These are phyloP conservation scores for Pythium coloratum DNA, from an alignment of 352 stramenopile genomes.

Conservation along the genomic window DNA sequence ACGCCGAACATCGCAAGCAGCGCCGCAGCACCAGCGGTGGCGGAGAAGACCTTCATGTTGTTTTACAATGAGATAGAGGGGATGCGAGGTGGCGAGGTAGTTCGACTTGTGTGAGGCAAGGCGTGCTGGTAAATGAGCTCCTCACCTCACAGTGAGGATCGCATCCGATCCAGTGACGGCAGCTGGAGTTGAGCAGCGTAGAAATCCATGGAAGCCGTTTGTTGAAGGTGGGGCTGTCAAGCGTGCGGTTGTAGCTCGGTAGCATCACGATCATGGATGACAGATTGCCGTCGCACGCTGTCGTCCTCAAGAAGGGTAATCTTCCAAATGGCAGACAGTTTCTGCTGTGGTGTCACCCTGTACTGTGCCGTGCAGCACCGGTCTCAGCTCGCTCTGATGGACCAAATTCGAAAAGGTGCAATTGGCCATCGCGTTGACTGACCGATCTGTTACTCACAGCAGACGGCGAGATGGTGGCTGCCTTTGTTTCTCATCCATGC, in stretches of 20 bases:
- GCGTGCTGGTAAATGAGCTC: background rate
- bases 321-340: too few relatives aligned
- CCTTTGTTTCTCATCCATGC: too few relatives aligned
- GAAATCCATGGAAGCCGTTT: background rate
- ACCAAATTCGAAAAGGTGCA: too few relatives aligned
- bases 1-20: slow-evolving; percentile 9
- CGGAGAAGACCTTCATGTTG: slow-evolving; percentile 21
- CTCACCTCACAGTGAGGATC: background rate
- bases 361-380: too few relatives aligned
- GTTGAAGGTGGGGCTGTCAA: background rate
- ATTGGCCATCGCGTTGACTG: too few relatives aligned
- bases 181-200: background rate
- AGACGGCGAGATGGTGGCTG: too few relatives aligned
- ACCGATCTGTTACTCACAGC: too few relatives aligned
- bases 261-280: too few relatives aligned
- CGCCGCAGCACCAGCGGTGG: slow-evolving; percentile 7
- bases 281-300: too few relatives aligned
- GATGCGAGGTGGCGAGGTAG: background rate
- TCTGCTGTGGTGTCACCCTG: too few relatives aligned
- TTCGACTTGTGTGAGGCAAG: background rate
- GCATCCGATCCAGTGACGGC: background rate
- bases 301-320: too few relatives aligned
- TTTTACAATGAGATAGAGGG: background rate
- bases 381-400: too few relatives aligned
- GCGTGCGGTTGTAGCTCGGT: background rate